A percentile compares a stretch with the other conserved stretches of the same genome.
Evolutionary conservation across 164 flowering plant species (phyloP).

Genomic region (Houttuynia cordata): DNA sequence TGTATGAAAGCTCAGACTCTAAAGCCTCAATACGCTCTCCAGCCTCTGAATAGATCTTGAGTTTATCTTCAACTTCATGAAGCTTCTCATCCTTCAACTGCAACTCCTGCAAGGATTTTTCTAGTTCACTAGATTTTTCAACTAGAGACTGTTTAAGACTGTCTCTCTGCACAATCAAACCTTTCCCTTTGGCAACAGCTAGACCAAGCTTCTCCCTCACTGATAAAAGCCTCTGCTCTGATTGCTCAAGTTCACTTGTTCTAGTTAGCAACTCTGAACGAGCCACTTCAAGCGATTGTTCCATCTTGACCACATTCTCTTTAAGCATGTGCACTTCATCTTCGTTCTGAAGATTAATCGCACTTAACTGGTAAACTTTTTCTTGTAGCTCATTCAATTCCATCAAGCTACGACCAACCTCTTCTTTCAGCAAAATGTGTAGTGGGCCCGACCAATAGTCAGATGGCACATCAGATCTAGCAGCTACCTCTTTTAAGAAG

Average conservation of each 20-base stretch:
- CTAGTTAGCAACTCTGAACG: constrained; percentile 44
- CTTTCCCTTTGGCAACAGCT: constrained; percentile 97
- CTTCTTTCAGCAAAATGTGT: constrained; percentile 19
- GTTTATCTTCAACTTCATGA: constrained; percentile 56
- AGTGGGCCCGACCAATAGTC: constrained; percentile 2
- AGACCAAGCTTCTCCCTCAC: constrained; percentile 90
- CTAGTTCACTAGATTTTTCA: constrained; percentile 63
- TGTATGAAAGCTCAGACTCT: constrained; percentile 95
- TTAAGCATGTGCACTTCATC: constrained; percentile 43
- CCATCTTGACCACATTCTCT: constrained; percentile 40
- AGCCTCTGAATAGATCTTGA: constrained; percentile 68
- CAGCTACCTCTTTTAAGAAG: constrained; percentile 3
- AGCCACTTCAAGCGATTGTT: constrained; percentile 26
- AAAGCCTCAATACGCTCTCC: constrained; percentile 98
- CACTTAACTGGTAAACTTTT: constrained; percentile 27
- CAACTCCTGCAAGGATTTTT: constrained; percentile 60
- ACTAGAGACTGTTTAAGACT: constrained; percentile 66
- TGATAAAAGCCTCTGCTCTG: constrained; percentile 81
- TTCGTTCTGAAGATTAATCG: constrained; percentile 30
- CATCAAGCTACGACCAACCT: constrained; percentile 23
- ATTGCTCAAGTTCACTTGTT: constrained; percentile 63
- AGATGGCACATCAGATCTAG: constrained; percentile 3
- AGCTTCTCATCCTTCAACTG: constrained; percentile 54
- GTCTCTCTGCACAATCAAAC: constrained; percentile 84
- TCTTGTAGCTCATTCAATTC: constrained; percentile 39